Percentiles rank a stretch among this genome's conserved stretches.
phyloP scores from a whole-genome alignment of 2,329 filamentous ascomycete genomes.

The Cadophora luteo-olivacea region DNA sequence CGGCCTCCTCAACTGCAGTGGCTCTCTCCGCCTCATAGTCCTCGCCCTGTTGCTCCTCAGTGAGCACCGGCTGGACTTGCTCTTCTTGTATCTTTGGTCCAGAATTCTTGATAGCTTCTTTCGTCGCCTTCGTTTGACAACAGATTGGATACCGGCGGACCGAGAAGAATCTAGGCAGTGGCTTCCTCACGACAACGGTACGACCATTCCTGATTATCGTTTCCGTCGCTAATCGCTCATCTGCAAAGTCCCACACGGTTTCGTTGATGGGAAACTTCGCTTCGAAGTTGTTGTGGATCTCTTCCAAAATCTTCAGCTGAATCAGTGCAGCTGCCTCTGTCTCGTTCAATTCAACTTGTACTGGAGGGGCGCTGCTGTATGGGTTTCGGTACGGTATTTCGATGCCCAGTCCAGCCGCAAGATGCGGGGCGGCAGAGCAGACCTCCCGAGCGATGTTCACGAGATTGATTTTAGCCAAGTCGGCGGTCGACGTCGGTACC shows the following conservation, averaged over 20 bases:
- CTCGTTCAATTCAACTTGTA: conserved; percentile 17
- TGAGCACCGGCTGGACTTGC: not conserved
- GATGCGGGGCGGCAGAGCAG: conserved; percentile 33
- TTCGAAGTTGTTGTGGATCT: conserved; percentile 42
- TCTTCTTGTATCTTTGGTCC: conserved; percentile 29
- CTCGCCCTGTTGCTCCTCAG: not conserved
- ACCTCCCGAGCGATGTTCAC: conserved; percentile 34
- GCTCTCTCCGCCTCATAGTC: not conserved
- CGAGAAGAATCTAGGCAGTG: conserved; percentile 33
- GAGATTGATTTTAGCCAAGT: conserved; percentile 19
- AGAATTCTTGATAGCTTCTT: conserved; percentile 28
- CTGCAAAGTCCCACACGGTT: conserved; percentile 41
- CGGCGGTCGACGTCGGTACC: not conserved
- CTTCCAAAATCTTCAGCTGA: conserved; percentile 40
- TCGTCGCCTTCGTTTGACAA: conserved; percentile 30
- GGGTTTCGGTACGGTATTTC: not conserved
- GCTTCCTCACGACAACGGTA: conserved; percentile 1
- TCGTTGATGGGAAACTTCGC: conserved; percentile 38
- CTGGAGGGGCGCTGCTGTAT: not conserved
- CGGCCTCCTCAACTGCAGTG: not conserved
- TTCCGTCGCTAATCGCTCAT: conserved; percentile 14
- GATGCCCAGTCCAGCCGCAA: conserved; percentile 29
- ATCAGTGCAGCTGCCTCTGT: conserved; percentile 32
- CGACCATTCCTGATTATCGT: not conserved
- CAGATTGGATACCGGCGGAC: conserved; percentile 36